Evolutionary conservation across 2,329 filamentous ascomycete genomes (phyloP).

Genomic region (Stylonectria norvegica): DNA sequence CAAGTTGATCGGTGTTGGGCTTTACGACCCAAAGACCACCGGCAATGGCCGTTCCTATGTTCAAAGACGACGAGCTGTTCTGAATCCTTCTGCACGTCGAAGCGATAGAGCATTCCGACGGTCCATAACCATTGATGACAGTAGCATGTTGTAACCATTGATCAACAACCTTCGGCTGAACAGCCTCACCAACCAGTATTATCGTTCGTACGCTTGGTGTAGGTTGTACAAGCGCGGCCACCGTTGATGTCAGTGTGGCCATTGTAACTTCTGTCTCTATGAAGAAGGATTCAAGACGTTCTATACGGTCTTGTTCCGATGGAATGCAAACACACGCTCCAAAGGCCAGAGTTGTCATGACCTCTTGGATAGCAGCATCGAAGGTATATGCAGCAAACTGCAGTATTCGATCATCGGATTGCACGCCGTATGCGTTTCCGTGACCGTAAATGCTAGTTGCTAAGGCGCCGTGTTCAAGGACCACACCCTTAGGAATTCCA

Average conservation of each 20-base stretch:
- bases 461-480: conserved; percentile 15
- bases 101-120: conserved; percentile 3
- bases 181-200: neutral
- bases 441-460: neutral
- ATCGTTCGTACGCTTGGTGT: neutral
- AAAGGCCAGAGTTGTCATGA: neutral
- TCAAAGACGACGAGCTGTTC: conserved; percentile 1
- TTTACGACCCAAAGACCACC: conserved; percentile 1
- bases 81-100: neutral
- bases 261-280: neutral
- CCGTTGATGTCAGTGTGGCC: conserved; percentile 4
- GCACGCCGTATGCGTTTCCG: neutral
- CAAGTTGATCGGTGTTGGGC: neutral
- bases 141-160: no score
- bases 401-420: neutral
- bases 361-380: conserved; percentile 3
- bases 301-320: conserved; percentile 2
- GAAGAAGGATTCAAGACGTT: conserved; percentile 2
- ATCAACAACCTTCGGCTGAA: conserved; percentile 1
- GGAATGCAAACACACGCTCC: conserved; percentile 9
- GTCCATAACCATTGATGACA: conserved; percentile 4
- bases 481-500: conserved; percentile 15
- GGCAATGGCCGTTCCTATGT: conserved; percentile 1
- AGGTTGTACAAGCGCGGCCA: conserved; percentile 1
- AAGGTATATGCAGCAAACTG: conserved; percentile 8